Evolutionary conservation across 495 filamentous ascomycete genomes (phyloP).

Genomic region (Trichoderma virens): DNA sequence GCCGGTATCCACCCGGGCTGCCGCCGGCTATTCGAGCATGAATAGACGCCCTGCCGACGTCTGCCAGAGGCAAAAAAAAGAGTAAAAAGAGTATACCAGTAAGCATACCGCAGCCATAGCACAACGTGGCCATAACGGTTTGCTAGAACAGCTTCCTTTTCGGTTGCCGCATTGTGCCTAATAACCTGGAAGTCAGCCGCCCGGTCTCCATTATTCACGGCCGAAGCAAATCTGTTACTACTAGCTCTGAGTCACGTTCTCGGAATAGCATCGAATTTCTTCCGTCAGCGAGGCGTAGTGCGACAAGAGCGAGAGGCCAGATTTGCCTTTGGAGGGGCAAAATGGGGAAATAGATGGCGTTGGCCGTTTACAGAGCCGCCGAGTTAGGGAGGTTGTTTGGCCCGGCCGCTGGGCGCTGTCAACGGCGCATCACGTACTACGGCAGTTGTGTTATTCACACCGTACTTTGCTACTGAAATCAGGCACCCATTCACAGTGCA

Average conservation of each 20-base stretch:
- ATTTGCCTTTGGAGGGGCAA: neutral
- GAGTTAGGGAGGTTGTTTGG: neutral
- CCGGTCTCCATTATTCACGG: too few species aligned
- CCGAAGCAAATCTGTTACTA: neutral
- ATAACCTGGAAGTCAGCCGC: too few species aligned
- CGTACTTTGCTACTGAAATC: too few species aligned
- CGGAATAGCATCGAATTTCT: constrained; percentile 6
- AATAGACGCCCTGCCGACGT: too few species aligned
- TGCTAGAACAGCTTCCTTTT: neutral
- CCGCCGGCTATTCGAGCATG: too few species aligned
- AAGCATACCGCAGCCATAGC: too few species aligned
- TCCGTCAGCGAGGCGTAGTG: neutral
- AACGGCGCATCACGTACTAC: too few species aligned
- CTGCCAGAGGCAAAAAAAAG: too few species aligned
- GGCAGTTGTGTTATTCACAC: neutral
- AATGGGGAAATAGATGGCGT: neutral
- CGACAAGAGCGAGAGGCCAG: neutral
- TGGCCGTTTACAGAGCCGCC: neutral
- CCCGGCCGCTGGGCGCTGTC: neutral
- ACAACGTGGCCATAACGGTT: neutral
- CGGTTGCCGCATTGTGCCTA: neutral
- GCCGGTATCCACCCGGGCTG: neutral
- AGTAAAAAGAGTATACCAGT: too few species aligned
- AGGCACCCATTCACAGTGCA: neutral
- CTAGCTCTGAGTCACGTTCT: neutral